phyloP scores from a whole-genome alignment of 345 rosid species.

The Triadica sebifera region DNA sequence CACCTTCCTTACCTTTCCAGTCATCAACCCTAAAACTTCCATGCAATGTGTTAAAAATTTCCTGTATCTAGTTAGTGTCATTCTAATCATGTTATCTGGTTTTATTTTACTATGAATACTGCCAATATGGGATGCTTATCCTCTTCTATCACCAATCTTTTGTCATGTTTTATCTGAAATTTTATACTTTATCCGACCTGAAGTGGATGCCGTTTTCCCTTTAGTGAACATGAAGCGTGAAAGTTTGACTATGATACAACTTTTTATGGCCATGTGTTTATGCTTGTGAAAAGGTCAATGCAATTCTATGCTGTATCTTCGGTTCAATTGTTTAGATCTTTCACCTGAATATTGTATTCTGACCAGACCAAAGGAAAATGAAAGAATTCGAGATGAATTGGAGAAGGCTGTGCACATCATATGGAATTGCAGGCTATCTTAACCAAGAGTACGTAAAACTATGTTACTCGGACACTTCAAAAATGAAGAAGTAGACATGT shows the following conservation, averaged over 20 bases:
- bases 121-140: background rate
- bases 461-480: no score
- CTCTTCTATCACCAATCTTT: background rate
- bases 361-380: constrained; percentile 74
- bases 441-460: no score
- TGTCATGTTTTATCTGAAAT: background rate
- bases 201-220: background rate
- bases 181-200: background rate
- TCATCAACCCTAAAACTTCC: no score
- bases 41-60: no score
- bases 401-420: constrained; percentile 86
- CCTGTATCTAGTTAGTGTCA: no score
- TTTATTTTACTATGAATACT: background rate
- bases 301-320: background rate
- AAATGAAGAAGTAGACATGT: no score
- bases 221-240: background rate
- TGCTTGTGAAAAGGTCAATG: background rate
- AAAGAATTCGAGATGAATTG: constrained; percentile 52
- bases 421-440: constrained; percentile 89
- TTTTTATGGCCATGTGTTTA: background rate
- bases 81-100: no score
- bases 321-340: background rate
- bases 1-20: no score
- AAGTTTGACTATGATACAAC: background rate
- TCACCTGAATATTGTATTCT: background rate